Evolutionary conservation across 1,139 yeast genomes (phyloP), one percentile per base, ranked within the genome.

Genomic region (Protomyces inouyei): DNA sequence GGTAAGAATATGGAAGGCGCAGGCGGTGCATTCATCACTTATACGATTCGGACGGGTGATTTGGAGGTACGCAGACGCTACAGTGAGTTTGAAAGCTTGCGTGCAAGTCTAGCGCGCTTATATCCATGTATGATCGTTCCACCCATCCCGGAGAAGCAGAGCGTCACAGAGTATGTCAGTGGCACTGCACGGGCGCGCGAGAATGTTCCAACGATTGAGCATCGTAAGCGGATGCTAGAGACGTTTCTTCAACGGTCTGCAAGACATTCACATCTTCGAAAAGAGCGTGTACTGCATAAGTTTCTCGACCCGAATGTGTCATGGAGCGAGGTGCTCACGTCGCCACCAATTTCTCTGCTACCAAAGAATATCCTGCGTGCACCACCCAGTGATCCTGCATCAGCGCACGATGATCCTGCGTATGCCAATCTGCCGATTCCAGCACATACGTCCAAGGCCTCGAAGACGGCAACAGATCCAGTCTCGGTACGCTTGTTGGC

Each of bases 101-200:
- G 97, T 65, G 85, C 81, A 46, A 82, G 86, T 2, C 79, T 93
- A 32, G 79, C 85, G 5, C 85, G 85, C 72, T 77, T 89, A 43
- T 91, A 88, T 72, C 98, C 98, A 1, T 84, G 95, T 55, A 76
- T 85, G 14, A 81, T 93, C 4, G 83, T 93, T 4, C 98, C 98
- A 1, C 97, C 98, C 0, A 90, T 95, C 45, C 98, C 98, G 0
- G 97, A 92, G 69, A 93, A 93, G 75, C 96, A 93, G 72, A 79
- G 87, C 25, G 72, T 84, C 69, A 48, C 59, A 16, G 64, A 54
- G 28, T 60, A 60, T 37, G 48, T 56, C 12, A 57, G 57, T 9
- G 79, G 81, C 54, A 86, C 87, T 14, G 75, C 85, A 28, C 82
- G 80, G 68, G 87, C 85, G 4, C 81, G 82, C 67, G 84, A 80